Conservation (phyloP, 2,329 filamentous ascomycete genomes). For the Thyridium curvatum region DNA sequence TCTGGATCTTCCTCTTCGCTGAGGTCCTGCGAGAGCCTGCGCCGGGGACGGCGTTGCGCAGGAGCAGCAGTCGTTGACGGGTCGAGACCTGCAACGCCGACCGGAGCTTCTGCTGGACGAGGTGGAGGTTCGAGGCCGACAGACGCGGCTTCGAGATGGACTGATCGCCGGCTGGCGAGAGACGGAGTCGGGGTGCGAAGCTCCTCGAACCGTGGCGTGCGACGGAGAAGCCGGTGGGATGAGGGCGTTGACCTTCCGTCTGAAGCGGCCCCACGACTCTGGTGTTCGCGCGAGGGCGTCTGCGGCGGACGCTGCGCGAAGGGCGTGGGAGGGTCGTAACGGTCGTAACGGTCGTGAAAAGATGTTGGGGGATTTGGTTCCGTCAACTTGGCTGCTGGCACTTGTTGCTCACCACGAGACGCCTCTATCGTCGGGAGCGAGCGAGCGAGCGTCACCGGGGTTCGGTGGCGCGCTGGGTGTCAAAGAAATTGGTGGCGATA, state of each 20-base stretch:
- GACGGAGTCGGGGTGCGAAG: conserved; percentile 29
- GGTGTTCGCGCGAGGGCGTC: conserved; percentile 21
- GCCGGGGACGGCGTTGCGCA: conserved; percentile 16
- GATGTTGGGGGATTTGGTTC: too few relatives aligned
- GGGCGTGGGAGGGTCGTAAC: conserved; percentile 37
- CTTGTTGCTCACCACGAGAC: too few relatives aligned
- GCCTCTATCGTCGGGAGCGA: too few relatives aligned
- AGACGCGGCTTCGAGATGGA: conserved; percentile 41
- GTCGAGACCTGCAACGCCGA: too few relatives aligned
- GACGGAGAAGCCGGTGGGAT: conserved; percentile 42
- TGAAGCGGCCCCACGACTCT: conserved; percentile 1
- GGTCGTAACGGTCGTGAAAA: conserved; percentile 49
- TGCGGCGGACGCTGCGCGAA: conserved; percentile 30
- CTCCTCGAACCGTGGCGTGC: conserved; percentile 43
- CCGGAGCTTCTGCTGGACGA: too few relatives aligned
- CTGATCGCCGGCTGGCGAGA: conserved; percentile 22
- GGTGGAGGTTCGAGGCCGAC: conserved; percentile 40
- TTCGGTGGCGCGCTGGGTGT: too few relatives aligned
- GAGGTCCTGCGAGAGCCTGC: conserved; percentile 41
- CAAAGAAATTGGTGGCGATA: too few relatives aligned
- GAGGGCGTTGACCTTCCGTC: conserved; percentile 37
- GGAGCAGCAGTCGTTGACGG: too few relatives aligned
- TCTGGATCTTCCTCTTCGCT: conserved; percentile 36
- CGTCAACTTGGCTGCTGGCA: too few relatives aligned
- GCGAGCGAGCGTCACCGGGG: too few relatives aligned